Evolutionary conservation across 2,329 filamentous ascomycete genomes (phyloP).

Genomic region (Nakataea oryzae): DNA sequence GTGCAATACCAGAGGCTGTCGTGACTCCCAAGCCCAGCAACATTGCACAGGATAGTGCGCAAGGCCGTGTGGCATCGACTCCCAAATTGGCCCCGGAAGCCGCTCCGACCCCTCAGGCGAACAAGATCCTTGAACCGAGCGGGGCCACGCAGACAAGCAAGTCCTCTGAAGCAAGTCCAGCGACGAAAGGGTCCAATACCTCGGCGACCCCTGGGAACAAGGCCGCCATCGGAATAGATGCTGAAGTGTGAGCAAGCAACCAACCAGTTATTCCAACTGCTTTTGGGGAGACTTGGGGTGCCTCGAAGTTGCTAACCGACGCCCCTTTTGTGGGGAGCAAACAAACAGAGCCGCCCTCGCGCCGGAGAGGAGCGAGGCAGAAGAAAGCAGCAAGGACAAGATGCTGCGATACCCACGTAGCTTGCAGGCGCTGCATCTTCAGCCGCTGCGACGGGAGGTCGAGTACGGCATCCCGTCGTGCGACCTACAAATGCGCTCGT

Average conservation of each 20-base stretch:
- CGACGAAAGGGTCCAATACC: neutral
- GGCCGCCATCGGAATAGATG: neutral
- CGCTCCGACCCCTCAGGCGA: neutral
- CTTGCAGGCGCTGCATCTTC: conserved; percentile 78
- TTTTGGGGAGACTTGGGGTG: too few relatives aligned
- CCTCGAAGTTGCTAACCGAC: neutral
- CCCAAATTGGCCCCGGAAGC: too few relatives aligned
- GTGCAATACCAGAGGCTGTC: neutral
- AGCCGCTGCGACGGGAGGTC: conserved; percentile 66
- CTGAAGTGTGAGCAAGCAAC: neutral
- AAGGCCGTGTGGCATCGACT: neutral
- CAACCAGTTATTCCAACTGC: neutral
- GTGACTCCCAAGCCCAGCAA: neutral
- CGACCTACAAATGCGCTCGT: conserved; percentile 88
- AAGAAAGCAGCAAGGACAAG: neutral
- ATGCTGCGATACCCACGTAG: conserved; percentile 57
- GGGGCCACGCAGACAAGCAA: neutral
- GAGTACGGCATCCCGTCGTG: conserved; percentile 73
- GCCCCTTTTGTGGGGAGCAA: neutral
- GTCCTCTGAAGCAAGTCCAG: neutral
- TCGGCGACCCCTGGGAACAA: neutral
- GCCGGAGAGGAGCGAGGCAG: neutral
- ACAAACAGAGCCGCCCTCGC: neutral
- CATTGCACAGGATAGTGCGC: neutral
- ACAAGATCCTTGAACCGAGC: neutral